Evolutionary conservation across 371 early-diverging fungal species (phyloP).

Genomic region (Dinochytrium kinnereticum): DNA sequence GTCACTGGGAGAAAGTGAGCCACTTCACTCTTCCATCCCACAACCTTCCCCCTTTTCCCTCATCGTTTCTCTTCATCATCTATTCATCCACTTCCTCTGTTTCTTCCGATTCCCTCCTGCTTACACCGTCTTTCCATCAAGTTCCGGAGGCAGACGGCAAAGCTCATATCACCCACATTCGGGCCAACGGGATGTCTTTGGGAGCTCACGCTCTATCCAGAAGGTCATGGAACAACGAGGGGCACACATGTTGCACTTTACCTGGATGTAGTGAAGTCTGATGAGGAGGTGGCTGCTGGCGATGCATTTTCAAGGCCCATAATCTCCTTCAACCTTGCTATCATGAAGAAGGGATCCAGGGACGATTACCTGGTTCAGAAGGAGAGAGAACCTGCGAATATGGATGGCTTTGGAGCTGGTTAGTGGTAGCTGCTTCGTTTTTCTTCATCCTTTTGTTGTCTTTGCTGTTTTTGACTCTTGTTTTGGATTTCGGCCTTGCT

Average conservation of each 20-base stretch:
- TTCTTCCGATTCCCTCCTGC: not conserved
- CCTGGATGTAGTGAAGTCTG: conserved; percentile 41
- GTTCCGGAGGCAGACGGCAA: conserved; percentile 39
- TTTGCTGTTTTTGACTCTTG: not conserved
- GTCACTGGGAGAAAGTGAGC: too few relatives aligned
- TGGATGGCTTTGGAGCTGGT: conserved; percentile 39
- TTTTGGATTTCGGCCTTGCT: not conserved
- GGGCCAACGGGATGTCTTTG: conserved; percentile 37
- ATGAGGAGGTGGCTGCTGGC: conserved; percentile 26
- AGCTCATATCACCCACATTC: conserved; percentile 36
- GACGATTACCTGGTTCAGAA: conserved; percentile 26
- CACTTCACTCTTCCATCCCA: not conserved
- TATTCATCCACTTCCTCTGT: not conserved
- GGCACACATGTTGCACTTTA: conserved; percentile 44
- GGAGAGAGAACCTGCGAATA: conserved; percentile 35
- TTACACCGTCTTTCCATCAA: not conserved
- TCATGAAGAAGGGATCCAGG: conserved; percentile 25
- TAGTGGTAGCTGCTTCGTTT: not conserved
- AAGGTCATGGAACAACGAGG: conserved; percentile 40
- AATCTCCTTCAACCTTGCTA: conserved; percentile 32
- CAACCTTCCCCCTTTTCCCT: not conserved
- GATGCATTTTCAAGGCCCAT: conserved; percentile 38
- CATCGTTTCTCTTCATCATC: not conserved
- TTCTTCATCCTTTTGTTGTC: not conserved
- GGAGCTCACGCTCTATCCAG: conserved; percentile 45